Conservation (phyloP, 805 yeast genomes). For the Candida yuanshanica region DNA sequence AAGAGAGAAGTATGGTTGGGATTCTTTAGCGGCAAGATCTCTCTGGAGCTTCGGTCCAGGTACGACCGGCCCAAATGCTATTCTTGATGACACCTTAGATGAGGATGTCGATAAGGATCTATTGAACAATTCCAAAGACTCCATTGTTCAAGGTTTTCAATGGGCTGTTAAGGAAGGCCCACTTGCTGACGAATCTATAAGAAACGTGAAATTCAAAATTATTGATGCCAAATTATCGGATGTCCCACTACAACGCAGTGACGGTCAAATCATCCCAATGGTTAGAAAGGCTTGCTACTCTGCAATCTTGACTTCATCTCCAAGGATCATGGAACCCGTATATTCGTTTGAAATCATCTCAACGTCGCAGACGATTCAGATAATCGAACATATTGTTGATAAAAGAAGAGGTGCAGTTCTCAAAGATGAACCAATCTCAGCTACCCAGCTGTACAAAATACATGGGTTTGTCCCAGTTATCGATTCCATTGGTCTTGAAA, state of each 20-base stretch:
- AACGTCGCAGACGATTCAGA: slow-evolving; percentile 39
- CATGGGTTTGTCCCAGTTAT: slow-evolving; percentile 76
- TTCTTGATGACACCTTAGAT: slow-evolving; percentile 68
- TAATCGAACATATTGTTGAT: slow-evolving; percentile 44
- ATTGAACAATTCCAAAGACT: slow-evolving; percentile 41
- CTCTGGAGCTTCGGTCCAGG: slow-evolving; percentile 74
- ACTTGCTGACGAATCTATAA: slow-evolving; percentile 76
- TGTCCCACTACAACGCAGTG: slow-evolving; percentile 42
- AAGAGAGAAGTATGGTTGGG: slow-evolving; percentile 66
- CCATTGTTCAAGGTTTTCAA: slow-evolving; percentile 70
- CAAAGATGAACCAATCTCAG: slow-evolving; percentile 52
- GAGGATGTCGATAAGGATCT: slow-evolving; percentile 59
- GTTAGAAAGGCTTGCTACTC: slow-evolving; percentile 79
- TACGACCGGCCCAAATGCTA: slow-evolving; percentile 44
- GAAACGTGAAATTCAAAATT: slow-evolving; percentile 65
- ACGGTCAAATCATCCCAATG: slow-evolving; percentile 76
- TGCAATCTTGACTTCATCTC: slow-evolving; percentile 71
- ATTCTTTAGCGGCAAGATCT: slow-evolving; percentile 74
- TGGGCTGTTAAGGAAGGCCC: slow-evolving; percentile 90
- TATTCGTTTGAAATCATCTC: slow-evolving; percentile 58
- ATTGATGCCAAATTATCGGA: slow-evolving; percentile 52
- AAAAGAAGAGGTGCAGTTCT: slow-evolving; percentile 66
- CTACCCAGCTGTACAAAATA: slow-evolving; percentile 60
- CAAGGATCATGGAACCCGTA: slow-evolving; percentile 77
- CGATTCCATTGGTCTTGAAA: slow-evolving; percentile 85